Evolutionary conservation across 176 grass and related monocot species (phyloP).

Genomic region (Avena atlantica): DNA sequence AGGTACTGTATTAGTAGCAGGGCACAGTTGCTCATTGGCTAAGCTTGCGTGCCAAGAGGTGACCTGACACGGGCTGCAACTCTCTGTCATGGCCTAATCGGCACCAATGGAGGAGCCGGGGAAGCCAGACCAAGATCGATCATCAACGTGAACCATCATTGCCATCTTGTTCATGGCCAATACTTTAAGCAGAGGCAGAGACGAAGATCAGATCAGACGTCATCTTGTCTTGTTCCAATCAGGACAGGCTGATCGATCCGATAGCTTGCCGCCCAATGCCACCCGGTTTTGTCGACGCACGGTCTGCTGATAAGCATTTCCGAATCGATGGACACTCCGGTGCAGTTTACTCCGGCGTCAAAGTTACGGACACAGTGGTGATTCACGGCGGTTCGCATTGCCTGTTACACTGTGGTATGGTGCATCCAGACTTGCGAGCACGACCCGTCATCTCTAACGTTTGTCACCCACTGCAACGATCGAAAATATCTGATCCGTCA

Average conservation of each 20-base stretch:
- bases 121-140: neutral
- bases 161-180: conserved; percentile 33
- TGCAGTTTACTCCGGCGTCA: too few species aligned
- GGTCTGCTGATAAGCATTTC: conserved; percentile 8
- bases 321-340: too few species aligned
- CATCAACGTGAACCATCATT: neutral
- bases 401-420: too few species aligned
- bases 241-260: neutral
- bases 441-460: neutral
- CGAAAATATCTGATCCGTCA: conserved; percentile 6
- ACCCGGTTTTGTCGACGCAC: conserved; percentile 23
- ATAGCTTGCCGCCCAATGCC: conserved; percentile 49
- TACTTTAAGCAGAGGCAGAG: conserved; percentile 13
- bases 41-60: neutral
- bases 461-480: neutral
- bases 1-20: too few species aligned
- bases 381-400: too few species aligned
- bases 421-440: neutral
- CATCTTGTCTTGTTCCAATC: neutral
- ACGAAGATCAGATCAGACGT: conserved; percentile 27
- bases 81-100: neutral
- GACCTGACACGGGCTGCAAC: neutral
- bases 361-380: too few species aligned
- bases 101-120: neutral
- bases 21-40: neutral